Conservation (phyloP, 305 asterid genomes). For the Rubia balearica region DNA sequence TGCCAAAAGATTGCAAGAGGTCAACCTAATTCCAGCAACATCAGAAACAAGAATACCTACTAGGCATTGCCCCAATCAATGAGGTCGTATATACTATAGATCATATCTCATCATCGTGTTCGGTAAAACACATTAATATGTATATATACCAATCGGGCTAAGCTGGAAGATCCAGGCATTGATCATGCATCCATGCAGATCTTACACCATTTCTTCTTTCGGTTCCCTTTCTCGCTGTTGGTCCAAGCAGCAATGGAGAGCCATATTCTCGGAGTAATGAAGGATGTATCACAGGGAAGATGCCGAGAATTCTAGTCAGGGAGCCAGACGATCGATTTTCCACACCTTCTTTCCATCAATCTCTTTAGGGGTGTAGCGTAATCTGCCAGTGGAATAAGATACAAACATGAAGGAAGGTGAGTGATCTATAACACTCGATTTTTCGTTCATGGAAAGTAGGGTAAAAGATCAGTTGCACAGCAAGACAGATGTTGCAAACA, state of each 20-base stretch:
- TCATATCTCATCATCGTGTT: not conserved
- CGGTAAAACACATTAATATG: not conserved
- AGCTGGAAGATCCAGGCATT: not conserved
- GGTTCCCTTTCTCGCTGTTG: not conserved
- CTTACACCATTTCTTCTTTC: not conserved
- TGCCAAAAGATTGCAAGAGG: no score
- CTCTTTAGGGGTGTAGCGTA: slow-evolving; percentile 43
- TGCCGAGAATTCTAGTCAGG: slow-evolving; percentile 41
- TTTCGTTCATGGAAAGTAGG: not conserved
- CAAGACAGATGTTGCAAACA: not conserved
- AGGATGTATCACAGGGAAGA: slow-evolving; percentile 38
- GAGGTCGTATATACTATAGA: no score
- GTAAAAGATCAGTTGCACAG: not conserved
- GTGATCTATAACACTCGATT: not conserved
- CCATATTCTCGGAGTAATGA: not conserved
- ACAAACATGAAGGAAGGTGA: not conserved
- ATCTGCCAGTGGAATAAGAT: slow-evolving; percentile 34
- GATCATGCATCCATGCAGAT: no score
- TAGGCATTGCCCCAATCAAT: no score
- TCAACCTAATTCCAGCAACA: no score
- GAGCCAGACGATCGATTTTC: slow-evolving; percentile 71
- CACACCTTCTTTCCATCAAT: slow-evolving; percentile 48
- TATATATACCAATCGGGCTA: not conserved
- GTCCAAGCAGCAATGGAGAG: not conserved
- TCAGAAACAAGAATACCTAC: no score